Percentiles rank a stretch among this genome's conserved stretches.
phyloP scores from a whole-genome alignment of 129 eudicot species.

The Lonicera japonica region DNA sequence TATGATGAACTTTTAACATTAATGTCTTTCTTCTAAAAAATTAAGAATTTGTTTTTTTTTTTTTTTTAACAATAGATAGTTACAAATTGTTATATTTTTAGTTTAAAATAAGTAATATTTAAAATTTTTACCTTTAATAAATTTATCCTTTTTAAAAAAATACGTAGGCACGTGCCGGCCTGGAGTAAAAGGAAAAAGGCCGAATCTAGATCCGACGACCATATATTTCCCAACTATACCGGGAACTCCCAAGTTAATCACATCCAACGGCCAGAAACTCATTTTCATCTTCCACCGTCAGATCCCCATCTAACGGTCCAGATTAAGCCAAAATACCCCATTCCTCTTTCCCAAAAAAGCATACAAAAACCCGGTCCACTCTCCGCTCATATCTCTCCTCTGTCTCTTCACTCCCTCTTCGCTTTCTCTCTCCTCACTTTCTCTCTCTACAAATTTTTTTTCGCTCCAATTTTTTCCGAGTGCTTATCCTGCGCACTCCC shows the following conservation, averaged over 20 bases:
- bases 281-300: background rate
- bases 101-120: too few relatives aligned
- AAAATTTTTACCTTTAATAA: too few relatives aligned
- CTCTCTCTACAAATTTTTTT: background rate
- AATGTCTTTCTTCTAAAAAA: too few relatives aligned
- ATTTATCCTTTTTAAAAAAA: too few relatives aligned
- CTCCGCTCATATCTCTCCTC: background rate
- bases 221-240: slow-evolving; percentile 5
- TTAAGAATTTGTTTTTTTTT: too few relatives aligned
- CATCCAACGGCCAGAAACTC: slow-evolving; percentile 25
- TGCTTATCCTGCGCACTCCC: slow-evolving; percentile 13
- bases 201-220: slow-evolving; percentile 23
- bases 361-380: slow-evolving; percentile 13
- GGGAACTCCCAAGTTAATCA: slow-evolving; percentile 8
- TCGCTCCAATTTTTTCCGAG: background rate
- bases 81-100: too few relatives aligned
- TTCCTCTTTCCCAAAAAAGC: slow-evolving; percentile 1
- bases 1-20: too few relatives aligned
- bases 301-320: slow-evolving; percentile 28
- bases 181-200: slow-evolving; percentile 12
- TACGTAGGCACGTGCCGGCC: slow-evolving; percentile 21
- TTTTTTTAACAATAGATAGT: too few relatives aligned
- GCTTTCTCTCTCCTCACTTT: background rate
- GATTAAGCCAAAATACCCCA: slow-evolving; percentile 17
- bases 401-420: background rate